A percentile compares a stretch with the other conserved stretches of the same genome.
phyloP scores from a whole-genome alignment of 345 rosid species.

The Populus simonii region DNA sequence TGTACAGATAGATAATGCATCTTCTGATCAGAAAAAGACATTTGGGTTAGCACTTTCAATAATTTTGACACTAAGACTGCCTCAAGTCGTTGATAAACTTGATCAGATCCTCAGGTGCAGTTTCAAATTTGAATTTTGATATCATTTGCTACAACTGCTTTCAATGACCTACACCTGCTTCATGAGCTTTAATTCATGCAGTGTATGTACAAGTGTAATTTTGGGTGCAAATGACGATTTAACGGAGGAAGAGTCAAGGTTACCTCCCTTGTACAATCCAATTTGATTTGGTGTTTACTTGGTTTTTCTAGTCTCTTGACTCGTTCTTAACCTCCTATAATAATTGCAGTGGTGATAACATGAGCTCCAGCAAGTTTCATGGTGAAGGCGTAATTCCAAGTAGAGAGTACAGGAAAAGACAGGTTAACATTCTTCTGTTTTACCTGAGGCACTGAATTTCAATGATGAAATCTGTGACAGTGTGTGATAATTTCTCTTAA shows the following conservation, averaged over 20 bases:
- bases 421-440: conserved; percentile 41
- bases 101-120: conserved; percentile 84
- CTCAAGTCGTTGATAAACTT: conserved; percentile 90
- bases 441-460: background rate
- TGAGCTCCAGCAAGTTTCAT: conserved; percentile 63
- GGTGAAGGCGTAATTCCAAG: conserved; percentile 60
- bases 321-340: background rate
- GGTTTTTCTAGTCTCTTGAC: background rate
- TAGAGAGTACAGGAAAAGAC: conserved; percentile 77
- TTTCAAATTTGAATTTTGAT: conserved; percentile 3
- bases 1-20: conserved; percentile 72
- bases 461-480: background rate
- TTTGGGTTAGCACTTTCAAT: conserved; percentile 86
- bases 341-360: conserved; percentile 55
- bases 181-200: conserved; percentile 26
- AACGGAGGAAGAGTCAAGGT: conserved; percentile 87
- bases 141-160: background rate
- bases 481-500: background rate
- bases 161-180: background rate
- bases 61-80: conserved; percentile 79
- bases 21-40: conserved; percentile 67
- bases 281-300: background rate
- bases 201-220: conserved; percentile 80
- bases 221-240: conserved; percentile 68
- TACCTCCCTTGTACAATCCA: conserved; percentile 1